Base-by-base conservation (phyloP, 106 monocot species). In the Vanilla planifolia region DNA sequence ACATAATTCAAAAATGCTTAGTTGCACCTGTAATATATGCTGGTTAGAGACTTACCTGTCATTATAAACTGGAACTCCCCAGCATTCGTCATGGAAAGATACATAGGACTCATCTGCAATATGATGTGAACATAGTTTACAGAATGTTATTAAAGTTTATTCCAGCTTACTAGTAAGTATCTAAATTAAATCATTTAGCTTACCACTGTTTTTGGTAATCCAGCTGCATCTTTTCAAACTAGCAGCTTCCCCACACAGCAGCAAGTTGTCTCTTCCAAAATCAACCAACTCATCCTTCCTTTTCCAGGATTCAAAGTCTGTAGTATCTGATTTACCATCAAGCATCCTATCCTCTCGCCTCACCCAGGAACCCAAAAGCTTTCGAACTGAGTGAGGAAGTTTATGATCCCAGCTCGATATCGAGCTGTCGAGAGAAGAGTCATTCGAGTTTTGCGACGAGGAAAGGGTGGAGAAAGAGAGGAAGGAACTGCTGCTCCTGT, bases 151-250 rank as follows among this genome's bases (percentile, higher is more conserved):
- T n/a, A n/a, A n/a, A n/a, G n/a, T n/a, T n/a, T n/a, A n/a, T n/a
- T n/a, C n/a, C n/a, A n/a, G n/a, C n/a, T 45, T n/a, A 17, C 5
- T n/a, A 17, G 2, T 15, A 45, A 45, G 16, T 45, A 45, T n/a
- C 5, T 45, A 45, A n/a, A 0, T 16, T 1, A 40, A 45, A 45
- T 45, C 6, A 6, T n/a, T 45, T 16, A 60, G 21, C 76, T 77
- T 86, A 92, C 91, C 91, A 73, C 88, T 84, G 16, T 62, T 71
- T 46, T 84, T 77, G 4, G 93, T 89, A 17, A 94, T 94, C 89
- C 89, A 94, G 28, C 67, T 89, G 68, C 93, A 94, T 37, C 93
- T 80, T 63, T 80, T 89, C 69, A 77, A 67, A 20, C 63, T 68
- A 25, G 73, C 76, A 32, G 48, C 57, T 7, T 80, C 76, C 6